Evolutionary conservation across 176 grass and related monocot species (phyloP).

Genomic region (Poa annua): DNA sequence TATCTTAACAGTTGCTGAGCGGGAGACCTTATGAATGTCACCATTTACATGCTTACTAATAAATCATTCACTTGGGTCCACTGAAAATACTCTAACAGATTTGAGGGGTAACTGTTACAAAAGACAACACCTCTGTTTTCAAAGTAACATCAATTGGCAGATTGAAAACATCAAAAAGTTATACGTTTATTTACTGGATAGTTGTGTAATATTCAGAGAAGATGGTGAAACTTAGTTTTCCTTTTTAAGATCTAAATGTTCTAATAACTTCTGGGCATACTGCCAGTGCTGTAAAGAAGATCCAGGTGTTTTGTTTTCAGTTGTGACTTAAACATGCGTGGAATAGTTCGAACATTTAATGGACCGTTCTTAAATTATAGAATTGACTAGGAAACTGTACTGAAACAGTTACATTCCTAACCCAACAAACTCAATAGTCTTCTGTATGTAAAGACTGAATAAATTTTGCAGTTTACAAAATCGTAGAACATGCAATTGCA

Average conservation of each 20-base stretch:
- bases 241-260: neutral
- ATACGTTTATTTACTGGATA: slow-evolving; percentile 11
- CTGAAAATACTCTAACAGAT: slow-evolving; percentile 9
- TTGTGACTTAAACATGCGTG: neutral
- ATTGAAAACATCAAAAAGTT: slow-evolving; percentile 2
- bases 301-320: too few relatives aligned
- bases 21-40: neutral
- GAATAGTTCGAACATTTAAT: neutral
- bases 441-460: neutral
- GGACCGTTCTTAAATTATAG: neutral
- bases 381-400: neutral
- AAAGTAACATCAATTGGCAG: neutral
- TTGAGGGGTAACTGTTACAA: slow-evolving; percentile 11
- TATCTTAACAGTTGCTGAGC: slow-evolving; percentile 18
- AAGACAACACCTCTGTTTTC: neutral
- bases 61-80: neutral
- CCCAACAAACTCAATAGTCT: neutral
- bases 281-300: too few relatives aligned
- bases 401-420: neutral
- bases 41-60: neutral
- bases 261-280: too few relatives aligned
- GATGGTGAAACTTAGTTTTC: neutral
- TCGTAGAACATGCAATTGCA: neutral
- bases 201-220: neutral
- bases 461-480: neutral